Evolutionary conservation across 805 yeast species (phyloP), one percentile per base, ranked within the genome.

Genomic region (Allodekkera sacchari): DNA sequence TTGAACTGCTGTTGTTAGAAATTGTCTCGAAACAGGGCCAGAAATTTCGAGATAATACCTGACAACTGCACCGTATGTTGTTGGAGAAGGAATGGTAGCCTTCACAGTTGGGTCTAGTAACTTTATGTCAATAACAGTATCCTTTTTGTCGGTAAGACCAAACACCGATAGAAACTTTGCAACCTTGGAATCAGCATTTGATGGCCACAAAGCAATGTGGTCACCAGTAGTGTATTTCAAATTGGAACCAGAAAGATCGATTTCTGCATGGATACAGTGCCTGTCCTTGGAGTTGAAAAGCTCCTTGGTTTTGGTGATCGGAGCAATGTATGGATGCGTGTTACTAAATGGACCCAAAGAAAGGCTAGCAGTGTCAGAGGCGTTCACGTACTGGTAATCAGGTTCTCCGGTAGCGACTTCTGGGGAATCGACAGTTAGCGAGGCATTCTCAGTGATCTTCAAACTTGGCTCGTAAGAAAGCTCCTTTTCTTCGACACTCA

Each of bases 181-280:
- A 21, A 87, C 78, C 46, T 82, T 74, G 53, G 77, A 84, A 49
- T 78, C 66, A 2, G 94, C 65, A 58, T 89, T 89, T 16, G 92
- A 83, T 22, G 96, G 92, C 94, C 96, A 84, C 35, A 92, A 64
- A 11, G 95, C 97, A 40, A 92, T 60, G 59, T 89, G 97, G 55
- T 89, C 98, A 57, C 98, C 98, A 4, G 98, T 89, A 29, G 89
- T 66, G 59, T 89, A 89, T 46, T 79, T 76, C 50, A 92, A 64
- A 48, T 79, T 80, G 4, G 89, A 68, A 18, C 63, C 72, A 1
- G 85, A 68, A 22, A 87, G 60, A 50, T 89, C 96, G 45, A 89
- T 77, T 58, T 92, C 97, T 30, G 80, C 74, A 53, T 89, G 97
- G 37, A 89, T 74, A 62, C 97, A 89, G 43, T 77, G 77, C 63